A percentile compares a stretch with the other conserved stretches of the same genome.
phyloP scores from a whole-genome alignment of 805 yeast species.

The Yamadazyma sp. region DNA sequence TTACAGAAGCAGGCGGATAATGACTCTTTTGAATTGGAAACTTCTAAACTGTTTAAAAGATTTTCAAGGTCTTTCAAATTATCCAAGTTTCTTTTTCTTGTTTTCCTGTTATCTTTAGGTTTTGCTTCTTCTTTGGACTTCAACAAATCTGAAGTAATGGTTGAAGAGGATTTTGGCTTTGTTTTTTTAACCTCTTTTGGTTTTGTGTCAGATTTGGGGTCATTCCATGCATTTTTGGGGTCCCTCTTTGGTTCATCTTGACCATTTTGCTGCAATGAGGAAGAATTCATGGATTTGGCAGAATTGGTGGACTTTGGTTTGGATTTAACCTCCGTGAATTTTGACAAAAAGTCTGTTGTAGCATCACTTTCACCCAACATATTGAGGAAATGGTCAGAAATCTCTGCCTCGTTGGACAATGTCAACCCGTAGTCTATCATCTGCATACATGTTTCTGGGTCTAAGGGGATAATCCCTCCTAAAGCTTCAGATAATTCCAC shows the following conservation, averaged over 20 bases:
- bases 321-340: slow-evolving; percentile 37
- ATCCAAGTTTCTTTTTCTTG: slow-evolving; percentile 47
- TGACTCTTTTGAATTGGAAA: slow-evolving; percentile 8
- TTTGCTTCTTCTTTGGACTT: slow-evolving; percentile 5
- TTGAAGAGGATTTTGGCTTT: slow-evolving; percentile 5
- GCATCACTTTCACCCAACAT: slow-evolving; percentile 57
- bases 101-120: slow-evolving; percentile 23
- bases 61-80: slow-evolving; percentile 65
- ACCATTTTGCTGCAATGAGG: background rate
- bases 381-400: slow-evolving; percentile 51
- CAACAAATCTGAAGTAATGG: slow-evolving; percentile 10
- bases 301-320: background rate
- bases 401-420: slow-evolving; percentile 45
- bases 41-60: slow-evolving; percentile 52
- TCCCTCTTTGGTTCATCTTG: background rate
- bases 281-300: background rate
- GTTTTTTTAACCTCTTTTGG: slow-evolving; percentile 4
- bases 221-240: slow-evolving; percentile 6
- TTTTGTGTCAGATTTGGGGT: background rate
- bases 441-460: slow-evolving; percentile 51
- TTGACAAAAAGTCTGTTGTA: slow-evolving; percentile 45
- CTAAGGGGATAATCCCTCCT: slow-evolving; percentile 46
- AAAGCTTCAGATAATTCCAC: slow-evolving; percentile 9
- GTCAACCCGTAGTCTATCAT: slow-evolving; percentile 52
- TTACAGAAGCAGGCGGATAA: slow-evolving; percentile 65